Percentiles rank a stretch among this genome's conserved stretches.
phyloP scores from a whole-genome alignment of 2,329 filamentous ascomycete species.

The Samsoniella hepiali region DNA sequence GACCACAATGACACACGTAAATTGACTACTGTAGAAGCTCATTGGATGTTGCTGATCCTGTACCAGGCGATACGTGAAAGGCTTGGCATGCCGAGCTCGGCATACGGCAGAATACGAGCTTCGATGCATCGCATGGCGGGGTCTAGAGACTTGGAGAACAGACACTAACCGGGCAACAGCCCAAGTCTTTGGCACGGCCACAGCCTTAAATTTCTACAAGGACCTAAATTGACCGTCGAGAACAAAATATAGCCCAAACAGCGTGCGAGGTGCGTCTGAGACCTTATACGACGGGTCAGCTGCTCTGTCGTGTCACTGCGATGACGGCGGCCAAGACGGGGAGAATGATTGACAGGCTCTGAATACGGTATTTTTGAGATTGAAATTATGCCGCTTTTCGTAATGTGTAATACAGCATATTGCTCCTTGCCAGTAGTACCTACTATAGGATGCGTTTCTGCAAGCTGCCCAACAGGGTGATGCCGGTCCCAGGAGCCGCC shows the following conservation, averaged over 20 bases:
- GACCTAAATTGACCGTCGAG: background rate
- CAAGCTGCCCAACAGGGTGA: background rate
- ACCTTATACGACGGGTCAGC: slow-evolving; percentile 3
- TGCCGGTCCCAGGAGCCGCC: no score
- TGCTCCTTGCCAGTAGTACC: background rate
- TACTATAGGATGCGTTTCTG: background rate
- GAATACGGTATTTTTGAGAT: background rate
- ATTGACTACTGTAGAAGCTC: background rate
- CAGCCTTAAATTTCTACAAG: no score
- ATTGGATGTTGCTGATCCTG: background rate
- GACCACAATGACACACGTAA: background rate
- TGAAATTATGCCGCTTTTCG: background rate
- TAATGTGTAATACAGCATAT: background rate
- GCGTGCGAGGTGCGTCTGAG: background rate
- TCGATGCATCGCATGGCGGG: background rate
- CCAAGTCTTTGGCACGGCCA: no score
- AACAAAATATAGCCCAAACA: background rate
- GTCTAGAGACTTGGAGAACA: no score
- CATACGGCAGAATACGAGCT: slow-evolving; percentile 9
- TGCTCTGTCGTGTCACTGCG: background rate
- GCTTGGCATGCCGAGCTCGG: background rate
- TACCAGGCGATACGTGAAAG: background rate
- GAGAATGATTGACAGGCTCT: background rate
- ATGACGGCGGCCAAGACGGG: background rate
- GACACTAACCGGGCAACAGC: no score